Evolutionary conservation across 371 early-diverging fungal genomes (phyloP).

Genomic region (Mortierella sp.): DNA sequence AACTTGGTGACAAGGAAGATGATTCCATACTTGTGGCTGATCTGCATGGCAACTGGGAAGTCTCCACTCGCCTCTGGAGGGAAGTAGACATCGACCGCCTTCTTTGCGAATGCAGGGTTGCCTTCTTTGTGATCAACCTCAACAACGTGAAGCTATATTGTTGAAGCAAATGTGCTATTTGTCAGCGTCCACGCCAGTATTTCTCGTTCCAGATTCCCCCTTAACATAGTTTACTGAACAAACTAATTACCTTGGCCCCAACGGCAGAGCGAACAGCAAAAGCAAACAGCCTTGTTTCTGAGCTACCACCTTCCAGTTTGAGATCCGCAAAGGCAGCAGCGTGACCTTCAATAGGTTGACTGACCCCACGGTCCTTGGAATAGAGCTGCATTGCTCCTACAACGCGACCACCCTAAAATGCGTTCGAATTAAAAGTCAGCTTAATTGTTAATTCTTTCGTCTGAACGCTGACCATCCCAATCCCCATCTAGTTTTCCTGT

Average conservation of each 20-base stretch:
- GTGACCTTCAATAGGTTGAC: slow-evolving; percentile 97
- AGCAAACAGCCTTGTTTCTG: slow-evolving; percentile 90
- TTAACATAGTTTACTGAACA: neutral
- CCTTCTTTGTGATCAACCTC: slow-evolving; percentile 96
- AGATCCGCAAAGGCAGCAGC: slow-evolving; percentile 96
- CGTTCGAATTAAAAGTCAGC: neutral
- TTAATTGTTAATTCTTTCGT: neutral
- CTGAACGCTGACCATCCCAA: neutral
- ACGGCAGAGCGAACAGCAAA: slow-evolving; percentile 90
- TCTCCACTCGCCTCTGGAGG: slow-evolving; percentile 94
- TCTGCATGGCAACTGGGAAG: slow-evolving; percentile 98
- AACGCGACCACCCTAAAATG: slow-evolving; percentile 81
- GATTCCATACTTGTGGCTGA: slow-evolving; percentile 90
- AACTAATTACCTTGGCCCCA: slow-evolving; percentile 80
- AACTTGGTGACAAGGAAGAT: slow-evolving; percentile 96
- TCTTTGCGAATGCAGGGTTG: slow-evolving; percentile 91
- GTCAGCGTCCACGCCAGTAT: neutral
- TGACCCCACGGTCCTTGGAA: slow-evolving; percentile 91
- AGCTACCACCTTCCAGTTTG: slow-evolving; percentile 79
- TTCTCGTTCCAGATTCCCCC: neutral
- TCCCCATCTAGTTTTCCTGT: neutral
- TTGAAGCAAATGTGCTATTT: neutral
- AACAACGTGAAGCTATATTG: slow-evolving; percentile 88
- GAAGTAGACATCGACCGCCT: slow-evolving; percentile 94
- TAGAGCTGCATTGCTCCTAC: slow-evolving; percentile 97